Percentiles rank a stretch among this genome's conserved stretches.
Evolutionary conservation across 2,329 filamentous ascomycete genomes (phyloP).

Genomic region (Aspergillus udagawae): DNA sequence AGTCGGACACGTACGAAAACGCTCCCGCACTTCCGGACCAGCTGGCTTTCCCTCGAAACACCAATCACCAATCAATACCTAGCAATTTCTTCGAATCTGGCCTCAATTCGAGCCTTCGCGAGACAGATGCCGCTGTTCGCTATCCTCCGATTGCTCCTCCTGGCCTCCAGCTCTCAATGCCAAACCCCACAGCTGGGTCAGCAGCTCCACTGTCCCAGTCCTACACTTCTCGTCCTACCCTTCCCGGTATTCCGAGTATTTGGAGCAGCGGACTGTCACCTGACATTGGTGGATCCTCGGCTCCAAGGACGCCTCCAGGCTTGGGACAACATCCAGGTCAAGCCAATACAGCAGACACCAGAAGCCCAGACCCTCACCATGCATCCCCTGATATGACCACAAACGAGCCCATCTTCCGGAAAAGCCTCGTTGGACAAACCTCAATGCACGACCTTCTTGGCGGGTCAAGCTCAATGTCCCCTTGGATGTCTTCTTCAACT

Average conservation of each 20-base stretch:
- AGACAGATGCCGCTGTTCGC: slow-evolving; percentile 20
- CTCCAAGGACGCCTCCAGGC: slow-evolving; percentile 37
- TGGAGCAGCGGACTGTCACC: slow-evolving; percentile 45
- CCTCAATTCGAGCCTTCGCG: slow-evolving; percentile 16
- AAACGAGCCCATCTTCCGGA: slow-evolving; percentile 25
- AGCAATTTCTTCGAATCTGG: slow-evolving; percentile 21
- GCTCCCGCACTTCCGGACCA: slow-evolving; percentile 23
- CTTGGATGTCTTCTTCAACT: slow-evolving; percentile 21
- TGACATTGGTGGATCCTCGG: slow-evolving; percentile 37
- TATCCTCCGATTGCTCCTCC: slow-evolving; percentile 31
- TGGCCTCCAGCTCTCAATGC: slow-evolving; percentile 26
- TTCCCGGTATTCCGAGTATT: slow-evolving; percentile 39
- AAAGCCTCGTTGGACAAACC: slow-evolving; percentile 24
- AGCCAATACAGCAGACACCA: slow-evolving; percentile 12
- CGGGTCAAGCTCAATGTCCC: slow-evolving; percentile 17
- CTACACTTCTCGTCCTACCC: slow-evolving; percentile 27
- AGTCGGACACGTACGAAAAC: slow-evolving; percentile 39
- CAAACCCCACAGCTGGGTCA: slow-evolving; percentile 16
- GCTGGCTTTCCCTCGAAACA: slow-evolving; percentile 22
- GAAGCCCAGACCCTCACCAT: slow-evolving; percentile 16
- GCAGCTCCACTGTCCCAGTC: slow-evolving; percentile 25
- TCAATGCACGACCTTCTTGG: slow-evolving; percentile 20
- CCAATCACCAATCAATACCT: slow-evolving; percentile 19
- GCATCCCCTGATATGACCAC: slow-evolving; percentile 22
- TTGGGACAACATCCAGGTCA: slow-evolving; percentile 24